Base-by-base conservation (phyloP, 208 protist species). In the Jaenimonas drosophilae region DNA sequence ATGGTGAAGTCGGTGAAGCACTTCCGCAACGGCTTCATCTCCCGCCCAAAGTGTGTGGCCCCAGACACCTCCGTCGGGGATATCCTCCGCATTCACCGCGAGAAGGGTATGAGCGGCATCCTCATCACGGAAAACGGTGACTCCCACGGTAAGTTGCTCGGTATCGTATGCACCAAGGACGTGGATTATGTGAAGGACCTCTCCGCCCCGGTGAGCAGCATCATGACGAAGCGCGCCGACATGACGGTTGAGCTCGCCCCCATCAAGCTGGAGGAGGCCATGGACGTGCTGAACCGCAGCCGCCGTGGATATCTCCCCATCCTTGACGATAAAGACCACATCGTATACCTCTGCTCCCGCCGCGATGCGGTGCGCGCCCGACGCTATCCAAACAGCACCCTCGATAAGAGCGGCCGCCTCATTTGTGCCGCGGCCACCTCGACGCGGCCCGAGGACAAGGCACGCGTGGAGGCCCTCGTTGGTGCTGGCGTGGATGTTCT, bases 11-110 rank as follows among this genome's bases (percentile, higher is more conserved):
- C 71, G 32, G 93, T 98, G 30, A 98, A 99, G 76, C 59, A 81
- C 38, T 98, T 74, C 74, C 90, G 97, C 45, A 97, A 98, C 53
- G 96, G 96, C 27, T 98, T 98, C 57, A 99, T 99, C 55, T 88
- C 79, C 21, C 78, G 96, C 39, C 97, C 97, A 34, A 88, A 97
- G 54, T 76, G 76, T 4, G 76, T 98, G 24, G 30, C 56, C 2
- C 91, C 94, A 23, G 58, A 70, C 4, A 60, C 79, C 36, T 91
- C 83, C 28, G 64, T 98, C 40, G 67, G 47, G 9, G 78, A 91
- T 44, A 94, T 98, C 26, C 48, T 89, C 29, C 70, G 62, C 9
- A 96, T 97, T 54, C 98, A 98, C 52, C 55, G 69, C 20, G 74
- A 76, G 29, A 83, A 86, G 51, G 95, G 96, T 24, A 98, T 99